Conservation (phyloP, 495 filamentous ascomycete genomes). For the Neurospora cerealis region DNA sequence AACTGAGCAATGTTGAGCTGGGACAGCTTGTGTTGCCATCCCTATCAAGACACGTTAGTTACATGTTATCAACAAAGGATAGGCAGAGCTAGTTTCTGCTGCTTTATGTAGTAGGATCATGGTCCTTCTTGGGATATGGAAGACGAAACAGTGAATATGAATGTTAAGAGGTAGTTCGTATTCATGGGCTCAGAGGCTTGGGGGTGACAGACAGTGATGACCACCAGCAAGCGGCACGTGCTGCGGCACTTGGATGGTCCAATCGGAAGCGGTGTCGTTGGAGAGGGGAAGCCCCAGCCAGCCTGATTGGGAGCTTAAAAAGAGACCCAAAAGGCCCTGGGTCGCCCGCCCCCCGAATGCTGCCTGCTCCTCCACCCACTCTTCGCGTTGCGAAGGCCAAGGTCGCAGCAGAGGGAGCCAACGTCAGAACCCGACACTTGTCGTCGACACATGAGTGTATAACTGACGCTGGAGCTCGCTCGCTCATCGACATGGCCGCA, state of each 20-base stretch:
- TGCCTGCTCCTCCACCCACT: slow-evolving; percentile 32
- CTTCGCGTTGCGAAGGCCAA: slow-evolving; percentile 12
- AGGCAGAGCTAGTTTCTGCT: neutral
- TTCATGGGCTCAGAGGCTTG: neutral
- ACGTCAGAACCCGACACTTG: slow-evolving; percentile 8
- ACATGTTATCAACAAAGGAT: neutral
- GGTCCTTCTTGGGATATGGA: neutral
- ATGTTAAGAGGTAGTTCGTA: neutral
- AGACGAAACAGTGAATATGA: neutral
- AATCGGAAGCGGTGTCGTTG: slow-evolving; percentile 19
- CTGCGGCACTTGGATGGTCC: slow-evolving; percentile 9
- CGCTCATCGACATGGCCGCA: neutral
- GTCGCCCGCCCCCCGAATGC: slow-evolving; percentile 35
- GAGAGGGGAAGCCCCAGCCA: neutral
- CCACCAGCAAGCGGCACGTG: slow-evolving; percentile 18
- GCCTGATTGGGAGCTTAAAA: slow-evolving; percentile 29
- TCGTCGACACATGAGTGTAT: slow-evolving; percentile 3
- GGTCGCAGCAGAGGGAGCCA: slow-evolving; percentile 5
- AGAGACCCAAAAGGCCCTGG: slow-evolving; percentile 45
- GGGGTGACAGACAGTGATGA: neutral
- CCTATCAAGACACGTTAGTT: slow-evolving; percentile 41
- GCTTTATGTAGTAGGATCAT: neutral
- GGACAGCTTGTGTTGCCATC: slow-evolving; percentile 86
- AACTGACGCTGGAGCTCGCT: neutral
- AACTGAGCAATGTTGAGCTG: slow-evolving; percentile 73